These are phyloP conservation scores for Reticulomyxa filosa DNA, from an alignment of 78 protist species.

Conservation along the genomic window DNA sequence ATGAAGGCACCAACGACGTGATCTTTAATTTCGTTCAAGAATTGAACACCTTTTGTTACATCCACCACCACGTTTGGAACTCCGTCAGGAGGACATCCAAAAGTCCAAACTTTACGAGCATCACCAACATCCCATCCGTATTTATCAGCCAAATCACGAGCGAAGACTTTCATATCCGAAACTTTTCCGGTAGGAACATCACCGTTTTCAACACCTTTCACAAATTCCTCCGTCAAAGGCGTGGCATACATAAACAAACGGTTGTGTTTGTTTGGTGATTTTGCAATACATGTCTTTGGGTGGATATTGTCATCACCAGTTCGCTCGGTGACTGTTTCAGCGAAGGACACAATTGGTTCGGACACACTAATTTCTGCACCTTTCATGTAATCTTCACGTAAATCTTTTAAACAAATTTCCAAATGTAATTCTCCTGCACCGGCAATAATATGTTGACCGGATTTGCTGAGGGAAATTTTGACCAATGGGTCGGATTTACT, in stretches of 20 bases:
- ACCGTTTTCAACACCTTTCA: slow-evolving; percentile 60
- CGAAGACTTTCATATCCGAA: not conserved
- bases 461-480: slow-evolving; percentile 57
- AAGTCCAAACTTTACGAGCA: slow-evolving; percentile 17
- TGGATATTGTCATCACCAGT: not conserved
- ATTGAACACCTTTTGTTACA: slow-evolving; percentile 41
- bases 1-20: slow-evolving; percentile 62
- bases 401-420: slow-evolving; percentile 94
- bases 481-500: slow-evolving; percentile 88
- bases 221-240: slow-evolving; percentile 74
- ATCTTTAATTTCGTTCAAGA: slow-evolving; percentile 89
- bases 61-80: slow-evolving; percentile 50
- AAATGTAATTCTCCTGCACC: slow-evolving; percentile 96
- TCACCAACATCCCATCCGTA: slow-evolving; percentile 25
- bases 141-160: not conserved
- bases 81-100: slow-evolving; percentile 5
- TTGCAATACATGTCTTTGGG: slow-evolving; percentile 56
- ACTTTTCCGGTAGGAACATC: slow-evolving; percentile 20
- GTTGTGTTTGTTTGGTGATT: slow-evolving; percentile 99
- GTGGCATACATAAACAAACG: slow-evolving; percentile 69
- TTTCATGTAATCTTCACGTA: slow-evolving; percentile 72
- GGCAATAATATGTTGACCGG: slow-evolving; percentile 98
- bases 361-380: slow-evolving; percentile 44
- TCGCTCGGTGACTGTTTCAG: slow-evolving; percentile 14
- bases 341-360: slow-evolving; percentile 12